Base-by-base conservation (phyloP, 371 early-diverging fungal genomes). In the Parasitella parasitica region DNA sequence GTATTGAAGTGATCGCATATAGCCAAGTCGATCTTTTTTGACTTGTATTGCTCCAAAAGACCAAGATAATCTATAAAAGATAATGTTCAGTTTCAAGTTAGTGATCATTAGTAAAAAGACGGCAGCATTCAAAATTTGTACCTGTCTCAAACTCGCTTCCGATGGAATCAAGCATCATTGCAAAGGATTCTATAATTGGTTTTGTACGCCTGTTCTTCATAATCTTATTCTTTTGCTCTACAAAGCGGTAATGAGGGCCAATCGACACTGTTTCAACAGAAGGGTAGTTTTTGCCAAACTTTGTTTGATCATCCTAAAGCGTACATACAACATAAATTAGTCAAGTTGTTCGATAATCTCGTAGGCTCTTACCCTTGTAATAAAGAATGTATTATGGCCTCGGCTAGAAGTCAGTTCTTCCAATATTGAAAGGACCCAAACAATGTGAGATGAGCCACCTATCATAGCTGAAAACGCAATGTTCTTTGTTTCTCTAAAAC, bases 361-460 rank as follows among this genome's bases (percentile, higher is more conserved):
- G 8, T 20, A 15, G 9, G 12, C 20, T 18, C 28, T 61, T 66
- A 57, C 66, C 5, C 52, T 59, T 34, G 66, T 60, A n/a, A 60
- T 22, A 59, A 55, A 60, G 5, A 39, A 49, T 16, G 56, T 41
- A 2, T 27, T 35, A 26, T 66, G 66, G 11, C 66, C 66, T 51
- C 60, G 38, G 2, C 48, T 39, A 1, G n/a, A 32, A 8, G 32
- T 28, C 3, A 66, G 34, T 51, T 66, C 56, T 18, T 66, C 43
- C 32, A 66, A 28, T 4, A 66, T 51, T 6, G 35, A 20, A 15
- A 66, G 37, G n/a, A 66, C 66, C 66, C 66, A 66, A 27, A 43
- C 43, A 15, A 51, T 38, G 36, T 66, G 66, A 7, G 66, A 66
- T n/a, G 66, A 55, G 5, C 60, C 66, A 8, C 67, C 67, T 38